Evolutionary conservation across 2,329 filamentous ascomycete genomes (phyloP).

Genomic region (Dactylonectria estremocensis): DNA sequence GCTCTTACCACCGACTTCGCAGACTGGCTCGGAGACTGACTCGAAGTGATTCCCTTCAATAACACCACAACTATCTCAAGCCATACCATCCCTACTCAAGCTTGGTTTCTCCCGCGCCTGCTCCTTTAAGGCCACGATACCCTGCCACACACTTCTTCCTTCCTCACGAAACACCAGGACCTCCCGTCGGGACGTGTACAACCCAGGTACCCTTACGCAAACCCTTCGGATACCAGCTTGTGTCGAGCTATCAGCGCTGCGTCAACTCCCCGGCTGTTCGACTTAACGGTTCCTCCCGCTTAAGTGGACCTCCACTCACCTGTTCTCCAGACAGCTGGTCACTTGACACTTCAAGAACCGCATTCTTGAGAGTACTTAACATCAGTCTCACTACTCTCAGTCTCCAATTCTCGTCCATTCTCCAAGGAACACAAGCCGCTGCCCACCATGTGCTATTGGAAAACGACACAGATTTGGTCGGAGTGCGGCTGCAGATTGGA

Average conservation of each 20-base stretch:
- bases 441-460: conserved; percentile 55
- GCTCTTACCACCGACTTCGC: conserved; percentile 13
- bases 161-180: conserved; percentile 38
- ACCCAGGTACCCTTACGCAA: conserved; percentile 43
- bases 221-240: conserved; percentile 42
- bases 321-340: conserved; percentile 10
- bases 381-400: not conserved
- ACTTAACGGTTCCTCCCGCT: conserved; percentile 33
- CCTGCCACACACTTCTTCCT: conserved; percentile 40
- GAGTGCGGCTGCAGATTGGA: conserved; percentile 51
- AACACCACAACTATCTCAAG: conserved; percentile 11
- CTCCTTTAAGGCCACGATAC: conserved; percentile 12
- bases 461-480: conserved; percentile 51
- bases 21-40: not conserved
- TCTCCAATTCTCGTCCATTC: not conserved
- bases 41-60: conserved; percentile 5
- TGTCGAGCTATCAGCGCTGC: conserved; percentile 37
- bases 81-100: conserved; percentile 9
- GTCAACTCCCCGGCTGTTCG: conserved; percentile 32
- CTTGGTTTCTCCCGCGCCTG: conserved; percentile 9
- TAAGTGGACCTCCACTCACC: conserved; percentile 37
- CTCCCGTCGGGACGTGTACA: conserved; percentile 41
- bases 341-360: conserved; percentile 15
- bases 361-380: conserved; percentile 14
- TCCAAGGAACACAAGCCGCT: conserved; percentile 2